Evolutionary conservation across 306 rosid genomes (phyloP), one percentile per base, ranked within the genome.

Genomic region (Cicer chorassanicum): DNA sequence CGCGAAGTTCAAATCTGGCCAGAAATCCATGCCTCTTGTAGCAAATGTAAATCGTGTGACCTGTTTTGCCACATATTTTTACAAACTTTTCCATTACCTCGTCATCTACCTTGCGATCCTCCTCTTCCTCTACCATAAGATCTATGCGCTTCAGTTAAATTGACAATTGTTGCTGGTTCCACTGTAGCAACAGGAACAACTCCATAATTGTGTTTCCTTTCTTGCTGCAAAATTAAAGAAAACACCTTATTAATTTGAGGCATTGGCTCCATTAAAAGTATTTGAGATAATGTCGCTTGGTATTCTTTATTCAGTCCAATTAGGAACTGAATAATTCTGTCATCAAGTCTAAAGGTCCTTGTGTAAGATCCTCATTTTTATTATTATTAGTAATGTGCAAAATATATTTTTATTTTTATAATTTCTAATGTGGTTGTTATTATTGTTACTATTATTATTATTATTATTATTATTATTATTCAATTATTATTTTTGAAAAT

Each of bases 1-100:
- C 1, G 0, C 7, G 7, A 2, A 10, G 3, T 0, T 2, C 7
- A 4, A 0, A 13, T 11, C 1, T 13, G 2, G 18, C 15, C 1
- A 15, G 54, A 13, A 12, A 49, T 11, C 54, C 2, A 49, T 13
- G 54, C 16, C n/a, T 48, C 54, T 13, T 48, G n/a, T 48, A 48
- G 1, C 54, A 48, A 4, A 7, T 3, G 2, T 48, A 16, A 11
- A 48, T 6, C 0, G 16, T 49, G 14, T 49, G 54, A 11, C 54
- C 54, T 3, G 5, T 3, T n/a, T n/a, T 4, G 4, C 48, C 16
- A 48, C 16, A 48, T n/a, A 2, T 11, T 12, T 1, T 16, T 13
- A 48, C 18, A 48, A 11, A 11, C 16, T 48, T 13, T 48, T 2
- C 15, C 16, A 48, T 13, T 12, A 2, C 16, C 48, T 44, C 48